These are phyloP conservation scores for Oryza glumipatula DNA, from an alignment of 176 grass and related monocot species.

Conservation along the genomic window DNA sequence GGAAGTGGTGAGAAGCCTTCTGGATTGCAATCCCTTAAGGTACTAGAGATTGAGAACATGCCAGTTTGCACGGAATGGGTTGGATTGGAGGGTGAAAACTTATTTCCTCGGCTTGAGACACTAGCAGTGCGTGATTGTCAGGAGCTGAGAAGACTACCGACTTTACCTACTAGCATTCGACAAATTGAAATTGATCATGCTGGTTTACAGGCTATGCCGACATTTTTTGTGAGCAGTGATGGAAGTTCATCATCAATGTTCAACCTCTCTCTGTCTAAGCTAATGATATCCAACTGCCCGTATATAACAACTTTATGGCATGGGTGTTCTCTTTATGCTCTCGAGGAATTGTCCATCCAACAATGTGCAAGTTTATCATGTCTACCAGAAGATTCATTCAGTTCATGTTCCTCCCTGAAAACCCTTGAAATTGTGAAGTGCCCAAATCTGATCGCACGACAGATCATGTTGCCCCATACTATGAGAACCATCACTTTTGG, in stretches of 20 bases:
- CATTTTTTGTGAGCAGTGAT: neutral
- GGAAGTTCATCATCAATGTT: conserved; percentile 12
- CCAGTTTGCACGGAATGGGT: conserved; percentile 41
- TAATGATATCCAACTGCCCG: conserved; percentile 20
- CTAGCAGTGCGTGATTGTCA: conserved; percentile 41
- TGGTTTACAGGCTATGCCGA: conserved; percentile 36
- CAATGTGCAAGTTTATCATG: conserved; percentile 37
- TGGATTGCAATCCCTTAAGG: conserved; percentile 43
- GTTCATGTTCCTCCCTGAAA: conserved; percentile 29
- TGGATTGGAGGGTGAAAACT: conserved; percentile 27
- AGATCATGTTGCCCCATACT: conserved; percentile 21
- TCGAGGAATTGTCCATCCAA: conserved; percentile 44
- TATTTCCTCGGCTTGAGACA: conserved; percentile 42
- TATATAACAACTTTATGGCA: conserved; percentile 30
- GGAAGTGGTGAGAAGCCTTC: conserved; percentile 3
- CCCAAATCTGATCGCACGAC: conserved; percentile 28
- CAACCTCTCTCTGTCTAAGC: conserved; percentile 2
- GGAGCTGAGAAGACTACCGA: conserved; percentile 33
- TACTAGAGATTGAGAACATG: conserved; percentile 43
- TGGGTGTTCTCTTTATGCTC: conserved; percentile 27
- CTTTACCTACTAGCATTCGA: conserved; percentile 29
- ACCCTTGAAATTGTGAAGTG: conserved; percentile 36
- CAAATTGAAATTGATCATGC: conserved; percentile 39
- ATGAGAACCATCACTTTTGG: conserved; percentile 43
- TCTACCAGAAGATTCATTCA: conserved; percentile 42